Evolutionary conservation across 2,329 filamentous ascomycete genomes (phyloP).

Genomic region (Alternaria ethzedia): DNA sequence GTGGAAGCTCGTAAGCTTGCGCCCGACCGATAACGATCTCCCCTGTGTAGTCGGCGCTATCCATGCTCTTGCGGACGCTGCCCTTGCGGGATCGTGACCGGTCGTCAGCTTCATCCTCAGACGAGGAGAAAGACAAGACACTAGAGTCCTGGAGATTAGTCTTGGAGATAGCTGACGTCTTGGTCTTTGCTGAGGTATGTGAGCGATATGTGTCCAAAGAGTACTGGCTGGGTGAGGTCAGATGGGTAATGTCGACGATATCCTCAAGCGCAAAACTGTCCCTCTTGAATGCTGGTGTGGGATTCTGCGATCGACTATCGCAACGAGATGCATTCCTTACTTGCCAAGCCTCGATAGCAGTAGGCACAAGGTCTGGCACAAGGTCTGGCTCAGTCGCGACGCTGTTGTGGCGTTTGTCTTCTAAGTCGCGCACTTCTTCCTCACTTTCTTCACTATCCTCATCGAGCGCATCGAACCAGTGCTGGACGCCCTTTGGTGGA

Average conservation of each 20-base stretch:
- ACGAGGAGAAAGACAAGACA: conserved; percentile 50
- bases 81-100: conserved; percentile 15
- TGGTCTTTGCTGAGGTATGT: conserved; percentile 38
- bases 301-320: conserved; percentile 20
- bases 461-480: conserved; percentile 59
- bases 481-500: conserved; percentile 56
- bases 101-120: conserved; percentile 45
- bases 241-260: conserved; percentile 25
- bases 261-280: conserved; percentile 32
- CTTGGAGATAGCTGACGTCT: conserved; percentile 40
- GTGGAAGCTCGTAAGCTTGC: conserved; percentile 44
- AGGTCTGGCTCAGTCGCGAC: neutral
- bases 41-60: conserved; percentile 40
- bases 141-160: conserved; percentile 48
- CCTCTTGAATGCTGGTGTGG: conserved; percentile 18
- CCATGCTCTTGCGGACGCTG: conserved; percentile 43
- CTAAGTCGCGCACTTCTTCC: conserved; percentile 15
- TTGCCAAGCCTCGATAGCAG: conserved; percentile 23
- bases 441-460: conserved; percentile 47
- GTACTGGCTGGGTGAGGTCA: conserved; percentile 40
- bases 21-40: conserved; percentile 48
- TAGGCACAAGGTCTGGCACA: conserved; percentile 25
- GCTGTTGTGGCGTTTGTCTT: neutral
- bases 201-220: conserved; percentile 38
- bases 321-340: conserved; percentile 9